These are phyloP conservation scores for Hypoxylon sp. DNA, from an alignment of 2,329 filamentous ascomycete genomes.

Conservation along the genomic window DNA sequence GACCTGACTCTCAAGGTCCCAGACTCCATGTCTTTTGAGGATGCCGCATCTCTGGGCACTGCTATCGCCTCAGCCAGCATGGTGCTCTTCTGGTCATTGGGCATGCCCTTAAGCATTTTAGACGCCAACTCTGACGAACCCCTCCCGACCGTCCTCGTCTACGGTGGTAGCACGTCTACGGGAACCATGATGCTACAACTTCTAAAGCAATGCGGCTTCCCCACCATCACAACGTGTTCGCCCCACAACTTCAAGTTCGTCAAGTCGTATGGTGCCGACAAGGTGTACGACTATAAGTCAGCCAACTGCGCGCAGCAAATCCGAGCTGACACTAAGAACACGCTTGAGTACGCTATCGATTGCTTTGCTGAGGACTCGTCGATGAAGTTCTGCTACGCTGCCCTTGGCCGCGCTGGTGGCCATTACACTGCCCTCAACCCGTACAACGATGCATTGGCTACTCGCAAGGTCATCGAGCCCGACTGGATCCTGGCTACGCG, in stretches of 20 bases:
- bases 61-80: constrained; percentile 51
- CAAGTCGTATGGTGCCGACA: constrained; percentile 60
- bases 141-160: constrained; percentile 58
- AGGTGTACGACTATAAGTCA: constrained; percentile 62
- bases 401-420: constrained; percentile 58
- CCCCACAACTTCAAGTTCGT: constrained; percentile 60
- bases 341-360: constrained; percentile 60
- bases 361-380: constrained; percentile 57
- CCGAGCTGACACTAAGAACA: constrained; percentile 56
- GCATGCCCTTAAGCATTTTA: constrained; percentile 48
- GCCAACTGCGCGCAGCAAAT: constrained; percentile 56
- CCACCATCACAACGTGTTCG: constrained; percentile 62
- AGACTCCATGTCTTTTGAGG: constrained; percentile 51
- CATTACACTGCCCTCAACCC: constrained; percentile 57
- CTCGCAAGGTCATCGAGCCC: constrained; percentile 37
- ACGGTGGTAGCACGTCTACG: constrained; percentile 61
- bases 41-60: constrained; percentile 53
- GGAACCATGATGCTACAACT: constrained; percentile 63
- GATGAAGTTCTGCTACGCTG: constrained; percentile 57
- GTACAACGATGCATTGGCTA: constrained; percentile 46
- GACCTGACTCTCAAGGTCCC: constrained; percentile 54
- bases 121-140: constrained; percentile 34
- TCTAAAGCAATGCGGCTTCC: constrained; percentile 47
- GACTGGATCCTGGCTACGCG: constrained; percentile 37
- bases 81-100: constrained; percentile 52